phyloP scores from a whole-genome alignment of 148 eudicot genomes.

The Vaccinium vitisidaea region DNA sequence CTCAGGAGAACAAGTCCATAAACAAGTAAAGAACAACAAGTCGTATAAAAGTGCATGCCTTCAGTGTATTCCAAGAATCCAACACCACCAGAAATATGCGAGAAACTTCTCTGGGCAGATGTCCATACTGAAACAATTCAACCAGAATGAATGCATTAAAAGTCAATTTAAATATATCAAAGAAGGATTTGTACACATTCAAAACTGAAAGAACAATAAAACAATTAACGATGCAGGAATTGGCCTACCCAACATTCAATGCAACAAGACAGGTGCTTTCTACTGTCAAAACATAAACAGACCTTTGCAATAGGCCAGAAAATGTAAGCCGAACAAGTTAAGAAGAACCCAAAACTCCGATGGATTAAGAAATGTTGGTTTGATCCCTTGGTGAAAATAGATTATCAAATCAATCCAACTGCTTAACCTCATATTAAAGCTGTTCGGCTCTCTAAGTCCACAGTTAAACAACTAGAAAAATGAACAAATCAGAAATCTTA shows the following conservation, averaged over 20 bases:
- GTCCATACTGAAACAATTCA: constrained; percentile 58
- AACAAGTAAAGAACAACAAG: constrained; percentile 1
- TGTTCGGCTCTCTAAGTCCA: not conserved
- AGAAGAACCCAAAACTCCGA: not conserved
- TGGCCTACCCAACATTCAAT: not conserved
- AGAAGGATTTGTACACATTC: not conserved
- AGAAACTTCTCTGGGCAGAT: constrained; percentile 78
- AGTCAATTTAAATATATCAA: not conserved
- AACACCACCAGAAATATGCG: constrained; percentile 96
- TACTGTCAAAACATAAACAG: not conserved
- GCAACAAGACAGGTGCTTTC: not conserved
- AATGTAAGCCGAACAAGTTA: not conserved
- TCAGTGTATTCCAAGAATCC: constrained; percentile 64
- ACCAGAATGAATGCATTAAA: constrained; percentile 1
- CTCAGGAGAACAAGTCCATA: not conserved
- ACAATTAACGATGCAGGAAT: not conserved
- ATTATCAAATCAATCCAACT: not conserved
- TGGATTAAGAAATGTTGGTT: not conserved
- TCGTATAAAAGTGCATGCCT: constrained; percentile 50
- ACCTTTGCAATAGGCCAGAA: not conserved
- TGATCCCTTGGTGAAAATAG: not conserved
- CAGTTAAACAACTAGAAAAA: not conserved
- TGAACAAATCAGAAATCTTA: not conserved
- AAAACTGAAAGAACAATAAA: not conserved
- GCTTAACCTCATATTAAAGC: not conserved